phyloP scores from a whole-genome alignment of 2,329 filamentous ascomycete species.

The Aspergillus glaucus region DNA sequence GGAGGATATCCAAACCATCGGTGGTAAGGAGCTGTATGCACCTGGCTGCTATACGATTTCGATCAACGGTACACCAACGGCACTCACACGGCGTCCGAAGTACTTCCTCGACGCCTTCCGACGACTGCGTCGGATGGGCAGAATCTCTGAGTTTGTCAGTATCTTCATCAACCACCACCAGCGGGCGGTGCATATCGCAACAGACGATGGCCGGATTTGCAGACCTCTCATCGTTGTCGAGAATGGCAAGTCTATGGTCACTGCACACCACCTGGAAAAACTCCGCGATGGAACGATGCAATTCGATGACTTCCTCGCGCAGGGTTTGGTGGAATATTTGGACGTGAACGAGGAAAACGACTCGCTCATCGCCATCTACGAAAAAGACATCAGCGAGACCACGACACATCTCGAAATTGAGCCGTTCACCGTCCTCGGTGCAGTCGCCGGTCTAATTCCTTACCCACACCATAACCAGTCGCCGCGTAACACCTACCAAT shows the following conservation, averaged over 20 bases:
- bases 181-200: slow-evolving; percentile 86
- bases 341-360: slow-evolving; percentile 99
- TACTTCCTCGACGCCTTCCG: slow-evolving; percentile 80
- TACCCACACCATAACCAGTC: slow-evolving; percentile 99
- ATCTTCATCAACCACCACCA: slow-evolving; percentile 95
- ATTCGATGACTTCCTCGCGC: slow-evolving; percentile 89
- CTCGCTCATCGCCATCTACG: slow-evolving; percentile 83
- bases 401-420: slow-evolving; percentile 97
- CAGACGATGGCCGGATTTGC: slow-evolving; percentile 94
- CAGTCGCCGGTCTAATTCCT: slow-evolving; percentile 91
- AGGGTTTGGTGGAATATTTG: slow-evolving; percentile 89
- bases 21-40: slow-evolving; percentile 79
- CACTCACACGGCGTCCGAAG: slow-evolving; percentile 78
- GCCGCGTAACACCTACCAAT: slow-evolving; percentile 96
- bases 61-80: slow-evolving; percentile 91
- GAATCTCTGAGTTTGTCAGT: slow-evolving; percentile 92
- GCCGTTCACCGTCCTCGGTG: slow-evolving; percentile 91
- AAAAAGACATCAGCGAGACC: slow-evolving; percentile 71
- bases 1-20: slow-evolving; percentile 71
- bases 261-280: slow-evolving; percentile 68
- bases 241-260: slow-evolving; percentile 75
- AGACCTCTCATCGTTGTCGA: slow-evolving; percentile 93
- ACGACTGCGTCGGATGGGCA: slow-evolving; percentile 77
- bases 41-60: slow-evolving; percentile 84
- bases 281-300: slow-evolving; percentile 76